Conservation (phyloP, 1,284 basidiomycete genomes). For the Agroathelia rolfsii region DNA sequence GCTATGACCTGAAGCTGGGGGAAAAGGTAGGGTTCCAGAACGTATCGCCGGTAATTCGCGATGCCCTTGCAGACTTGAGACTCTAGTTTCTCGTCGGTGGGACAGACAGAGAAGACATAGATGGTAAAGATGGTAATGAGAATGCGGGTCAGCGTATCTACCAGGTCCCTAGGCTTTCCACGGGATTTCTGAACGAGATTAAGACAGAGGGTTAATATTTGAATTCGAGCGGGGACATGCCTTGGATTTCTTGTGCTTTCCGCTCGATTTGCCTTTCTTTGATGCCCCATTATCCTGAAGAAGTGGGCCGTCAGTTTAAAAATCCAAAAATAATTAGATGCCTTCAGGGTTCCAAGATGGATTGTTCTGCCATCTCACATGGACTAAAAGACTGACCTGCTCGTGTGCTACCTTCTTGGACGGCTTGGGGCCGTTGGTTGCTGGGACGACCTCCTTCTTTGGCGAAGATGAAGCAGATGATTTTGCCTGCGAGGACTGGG, state of each 20-base stretch:
- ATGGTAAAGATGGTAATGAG: conserved; percentile 42
- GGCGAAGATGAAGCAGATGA: neutral
- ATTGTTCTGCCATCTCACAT: too few relatives aligned
- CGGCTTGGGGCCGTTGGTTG: too few relatives aligned
- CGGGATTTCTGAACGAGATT: conserved; percentile 6
- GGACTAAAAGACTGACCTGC: too few relatives aligned
- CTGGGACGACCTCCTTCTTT: conserved; percentile 2
- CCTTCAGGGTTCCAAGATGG: conserved; percentile 1
- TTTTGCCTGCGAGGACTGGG: neutral
- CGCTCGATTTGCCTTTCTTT: conserved; percentile 28
- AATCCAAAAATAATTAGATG: neutral
- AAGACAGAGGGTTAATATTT: neutral
- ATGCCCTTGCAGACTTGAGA: conserved; percentile 51
- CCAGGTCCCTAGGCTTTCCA: conserved; percentile 10
- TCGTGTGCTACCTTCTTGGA: too few relatives aligned
- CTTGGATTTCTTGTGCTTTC: conserved; percentile 14
- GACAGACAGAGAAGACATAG: conserved; percentile 49
- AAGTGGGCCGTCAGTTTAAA: conserved; percentile 21
- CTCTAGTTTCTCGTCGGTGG: conserved; percentile 34
- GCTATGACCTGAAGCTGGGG: conserved; percentile 43
- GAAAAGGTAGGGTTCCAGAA: conserved; percentile 58
- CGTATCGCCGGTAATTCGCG: conserved; percentile 40
- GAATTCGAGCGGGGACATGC: conserved; percentile 7
- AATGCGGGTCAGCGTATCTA: conserved; percentile 31
- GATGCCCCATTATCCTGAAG: conserved; percentile 36